These are phyloP conservation scores for Penicillium macrosclerotiorum DNA, from an alignment of 495 filamentous ascomycete species.

Conservation along the genomic window DNA sequence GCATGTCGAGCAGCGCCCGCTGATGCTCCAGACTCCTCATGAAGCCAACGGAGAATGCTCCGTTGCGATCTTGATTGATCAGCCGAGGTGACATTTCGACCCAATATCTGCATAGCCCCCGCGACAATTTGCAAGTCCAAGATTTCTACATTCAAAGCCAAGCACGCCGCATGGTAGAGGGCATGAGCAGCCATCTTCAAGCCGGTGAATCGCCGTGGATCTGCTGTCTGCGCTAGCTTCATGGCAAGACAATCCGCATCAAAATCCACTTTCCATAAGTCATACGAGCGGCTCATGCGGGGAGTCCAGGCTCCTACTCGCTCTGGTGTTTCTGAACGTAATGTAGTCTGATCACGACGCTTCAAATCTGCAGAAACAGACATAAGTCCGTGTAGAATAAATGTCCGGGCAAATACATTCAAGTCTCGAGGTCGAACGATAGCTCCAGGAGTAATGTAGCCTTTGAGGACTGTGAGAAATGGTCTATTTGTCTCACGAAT, in stretches of 20 bases:
- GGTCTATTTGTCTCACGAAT: constrained; percentile 23
- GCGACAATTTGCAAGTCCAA: constrained; percentile 56
- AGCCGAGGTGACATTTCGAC: constrained; percentile 38
- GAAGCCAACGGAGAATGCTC: constrained; percentile 42
- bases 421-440: constrained; percentile 33
- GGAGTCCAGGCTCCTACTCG: constrained; percentile 45
- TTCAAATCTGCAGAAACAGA: constrained; percentile 55
- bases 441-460: constrained; percentile 44
- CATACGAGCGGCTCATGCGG: constrained; percentile 49
- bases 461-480: constrained; percentile 51
- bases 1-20: constrained; percentile 45
- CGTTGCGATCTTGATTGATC: constrained; percentile 47
- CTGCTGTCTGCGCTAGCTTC: constrained; percentile 27
- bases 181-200: constrained; percentile 42
- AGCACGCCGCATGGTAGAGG: constrained; percentile 50
- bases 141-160: constrained; percentile 52
- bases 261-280: constrained; percentile 54
- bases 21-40: constrained; percentile 23
- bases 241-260: constrained; percentile 42
- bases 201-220: constrained; percentile 36
- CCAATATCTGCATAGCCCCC: constrained; percentile 51
- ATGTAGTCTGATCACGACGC: constrained; percentile 53
- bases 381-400: constrained; percentile 56
- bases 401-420: constrained; percentile 46
- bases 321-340: constrained; percentile 37